A percentile compares a stretch with the other conserved stretches of the same genome.
Evolutionary conservation across 176 grass and related monocot genomes (phyloP).

Genomic region (Ensete ventricosum): DNA sequence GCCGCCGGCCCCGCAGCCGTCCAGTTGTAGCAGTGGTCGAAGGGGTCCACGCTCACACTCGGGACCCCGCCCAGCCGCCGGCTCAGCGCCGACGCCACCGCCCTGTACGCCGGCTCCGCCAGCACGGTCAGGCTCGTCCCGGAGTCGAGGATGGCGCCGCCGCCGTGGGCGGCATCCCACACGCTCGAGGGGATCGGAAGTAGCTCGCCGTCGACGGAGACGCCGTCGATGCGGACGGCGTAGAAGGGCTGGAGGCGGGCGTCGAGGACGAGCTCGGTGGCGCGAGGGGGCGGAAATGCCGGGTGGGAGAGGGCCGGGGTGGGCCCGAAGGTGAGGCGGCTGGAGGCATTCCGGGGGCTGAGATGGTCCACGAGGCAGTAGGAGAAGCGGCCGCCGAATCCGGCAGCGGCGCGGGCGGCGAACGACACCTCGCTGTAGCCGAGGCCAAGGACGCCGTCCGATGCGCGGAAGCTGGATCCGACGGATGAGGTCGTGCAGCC

Average conservation of each 20-base stretch:
- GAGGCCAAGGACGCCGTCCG: conserved; percentile 66
- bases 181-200: conserved; percentile 43
- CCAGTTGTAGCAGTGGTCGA: conserved; percentile 78
- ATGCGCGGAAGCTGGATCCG: conserved; percentile 34
- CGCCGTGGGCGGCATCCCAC: conserved; percentile 32
- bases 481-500: conserved; percentile 52
- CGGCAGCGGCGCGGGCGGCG: conserved; percentile 26
- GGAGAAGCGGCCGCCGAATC: conserved; percentile 63
- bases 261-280: conserved; percentile 33
- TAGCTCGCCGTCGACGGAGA: conserved; percentile 34
- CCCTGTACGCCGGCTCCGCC: conserved; percentile 34
- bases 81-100: conserved; percentile 31
- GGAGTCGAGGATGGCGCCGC: conserved; percentile 57
- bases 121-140: conserved; percentile 57
- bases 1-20: background rate
- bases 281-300: background rate
- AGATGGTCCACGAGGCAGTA: conserved; percentile 71
- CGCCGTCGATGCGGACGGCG: conserved; percentile 28
- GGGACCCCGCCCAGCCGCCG: conserved; percentile 24
- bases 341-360: conserved; percentile 42
- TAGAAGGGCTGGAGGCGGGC: conserved; percentile 18
- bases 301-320: conserved; percentile 18
- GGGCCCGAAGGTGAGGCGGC: conserved; percentile 63
- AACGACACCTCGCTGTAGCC: conserved; percentile 64
- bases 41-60: conserved; percentile 28